These are phyloP conservation scores for Saitozyma podzolica DNA, from an alignment of 768 basidiomycete species.

Conservation along the genomic window DNA sequence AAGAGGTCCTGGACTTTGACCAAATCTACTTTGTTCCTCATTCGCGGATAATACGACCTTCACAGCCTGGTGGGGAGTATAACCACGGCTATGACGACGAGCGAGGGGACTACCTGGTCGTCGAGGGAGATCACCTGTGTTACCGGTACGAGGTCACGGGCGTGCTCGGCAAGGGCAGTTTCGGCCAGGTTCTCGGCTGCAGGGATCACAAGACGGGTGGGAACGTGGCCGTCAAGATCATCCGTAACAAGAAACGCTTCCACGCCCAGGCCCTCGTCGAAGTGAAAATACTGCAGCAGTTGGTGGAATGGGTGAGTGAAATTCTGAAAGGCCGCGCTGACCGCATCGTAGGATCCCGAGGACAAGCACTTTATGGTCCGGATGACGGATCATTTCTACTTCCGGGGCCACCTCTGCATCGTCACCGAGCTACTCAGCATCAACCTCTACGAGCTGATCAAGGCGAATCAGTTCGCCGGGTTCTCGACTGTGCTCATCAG, in stretches of 20 bases:
- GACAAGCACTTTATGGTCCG: constrained; percentile 97
- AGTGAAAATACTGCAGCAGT: constrained; percentile 94
- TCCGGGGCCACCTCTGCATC: constrained; percentile 95
- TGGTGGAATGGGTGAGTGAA: constrained; percentile 87
- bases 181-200: constrained; percentile 94
- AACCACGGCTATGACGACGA: constrained; percentile 98
- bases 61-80: constrained; percentile 54
- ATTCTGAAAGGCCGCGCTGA: constrained; percentile 1
- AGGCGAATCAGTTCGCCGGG: constrained; percentile 97
- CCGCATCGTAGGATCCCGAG: constrained; percentile 71
- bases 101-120: constrained; percentile 90
- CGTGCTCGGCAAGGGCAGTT: constrained; percentile 94
- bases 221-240: constrained; percentile 98
- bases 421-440: constrained; percentile 97
- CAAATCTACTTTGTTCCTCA: constrained; percentile 65
- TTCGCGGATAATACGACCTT: constrained; percentile 19
- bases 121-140: constrained; percentile 86
- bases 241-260: constrained; percentile 98
- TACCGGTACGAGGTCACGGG: constrained; percentile 95
- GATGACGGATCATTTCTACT: constrained; percentile 98
- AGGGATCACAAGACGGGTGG: constrained; percentile 92
- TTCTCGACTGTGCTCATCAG: constrained; percentile 94
- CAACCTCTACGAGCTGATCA: constrained; percentile 98
- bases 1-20: constrained; percentile 85
- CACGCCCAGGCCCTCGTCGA: constrained; percentile 98